Conservation (phyloP, 208 protist genomes). For the Trypanosoma rangeli region DNA sequence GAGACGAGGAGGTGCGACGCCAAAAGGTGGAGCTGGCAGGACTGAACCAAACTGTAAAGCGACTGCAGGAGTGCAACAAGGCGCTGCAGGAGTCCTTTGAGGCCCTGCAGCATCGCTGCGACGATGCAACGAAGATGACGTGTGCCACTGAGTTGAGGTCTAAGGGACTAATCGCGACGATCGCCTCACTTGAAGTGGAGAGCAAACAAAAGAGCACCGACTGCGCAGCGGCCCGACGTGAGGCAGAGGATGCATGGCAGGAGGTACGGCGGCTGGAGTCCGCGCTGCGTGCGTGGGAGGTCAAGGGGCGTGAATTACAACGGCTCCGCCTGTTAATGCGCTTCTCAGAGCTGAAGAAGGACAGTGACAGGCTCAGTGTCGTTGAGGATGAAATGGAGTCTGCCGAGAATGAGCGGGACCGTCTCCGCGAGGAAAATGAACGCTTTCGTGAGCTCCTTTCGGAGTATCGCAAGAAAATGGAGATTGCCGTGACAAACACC, state of each 20-base stretch:
- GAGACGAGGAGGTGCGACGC: not conserved
- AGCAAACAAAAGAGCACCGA: not conserved
- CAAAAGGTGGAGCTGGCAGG: slow-evolving; percentile 2
- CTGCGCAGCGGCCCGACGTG: not conserved
- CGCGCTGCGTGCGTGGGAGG: slow-evolving; percentile 6
- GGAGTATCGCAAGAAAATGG: slow-evolving; percentile 17
- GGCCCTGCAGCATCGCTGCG: not conserved
- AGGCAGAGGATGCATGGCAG: slow-evolving; percentile 6
- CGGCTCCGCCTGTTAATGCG: slow-evolving; percentile 68
- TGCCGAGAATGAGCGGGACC: slow-evolving; percentile 21
- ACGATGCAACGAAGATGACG: not conserved
- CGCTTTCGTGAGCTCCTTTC: slow-evolving; percentile 13
- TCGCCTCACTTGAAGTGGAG: not conserved
- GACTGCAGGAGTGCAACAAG: not conserved
- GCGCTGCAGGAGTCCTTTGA: not conserved
- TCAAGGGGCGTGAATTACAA: slow-evolving; percentile 50
- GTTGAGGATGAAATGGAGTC: slow-evolving; percentile 11
- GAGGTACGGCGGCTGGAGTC: slow-evolving; percentile 17
- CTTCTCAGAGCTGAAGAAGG: slow-evolving; percentile 76
- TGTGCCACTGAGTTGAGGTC: not conserved
- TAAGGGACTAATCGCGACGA: not conserved
- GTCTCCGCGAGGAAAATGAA: slow-evolving; percentile 19
- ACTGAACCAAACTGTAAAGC: not conserved
- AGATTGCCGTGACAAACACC: not conserved
- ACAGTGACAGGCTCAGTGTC: slow-evolving; percentile 48